These are phyloP conservation scores for Yamadazyma kitorensis DNA, from an alignment of 805 yeast species.

Conservation along the genomic window DNA sequence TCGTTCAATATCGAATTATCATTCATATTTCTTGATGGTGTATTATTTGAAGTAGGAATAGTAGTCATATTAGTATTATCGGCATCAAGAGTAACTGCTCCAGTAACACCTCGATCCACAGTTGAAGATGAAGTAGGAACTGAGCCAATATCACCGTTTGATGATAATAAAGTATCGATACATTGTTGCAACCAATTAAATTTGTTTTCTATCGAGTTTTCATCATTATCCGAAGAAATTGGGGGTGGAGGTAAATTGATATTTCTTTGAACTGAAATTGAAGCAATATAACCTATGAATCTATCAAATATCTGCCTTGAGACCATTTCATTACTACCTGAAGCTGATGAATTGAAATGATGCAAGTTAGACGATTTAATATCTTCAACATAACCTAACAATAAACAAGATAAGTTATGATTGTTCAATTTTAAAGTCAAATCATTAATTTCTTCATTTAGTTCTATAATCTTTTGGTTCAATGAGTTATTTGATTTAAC, in stretches of 20 bases:
- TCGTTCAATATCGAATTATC: slow-evolving; percentile 25
- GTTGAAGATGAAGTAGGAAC: not conserved
- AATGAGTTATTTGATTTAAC: slow-evolving; percentile 30
- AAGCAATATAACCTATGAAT: slow-evolving; percentile 45
- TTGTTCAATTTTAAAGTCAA: slow-evolving; percentile 28
- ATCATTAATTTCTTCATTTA: slow-evolving; percentile 26
- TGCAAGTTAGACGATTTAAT: slow-evolving; percentile 17
- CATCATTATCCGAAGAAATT: slow-evolving; percentile 17
- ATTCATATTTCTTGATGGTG: slow-evolving; percentile 9
- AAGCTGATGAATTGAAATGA: not conserved
- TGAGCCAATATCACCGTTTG: slow-evolving; percentile 1
- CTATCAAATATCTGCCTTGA: slow-evolving; percentile 31
- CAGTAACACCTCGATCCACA: no score
- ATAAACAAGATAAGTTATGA: slow-evolving; percentile 45
- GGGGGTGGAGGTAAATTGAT: slow-evolving; percentile 38
- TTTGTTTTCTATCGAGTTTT: slow-evolving; percentile 20
- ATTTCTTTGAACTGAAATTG: slow-evolving; percentile 43
- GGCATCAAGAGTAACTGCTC: no score
- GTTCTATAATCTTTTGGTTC: slow-evolving; percentile 26
- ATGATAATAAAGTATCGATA: slow-evolving; percentile 33
- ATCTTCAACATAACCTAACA: slow-evolving; percentile 48
- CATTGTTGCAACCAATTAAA: slow-evolving; percentile 39
- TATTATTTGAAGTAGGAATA: slow-evolving; percentile 11
- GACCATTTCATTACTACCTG: slow-evolving; percentile 1
- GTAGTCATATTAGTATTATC: slow-evolving; percentile 10